Base-by-base conservation (phyloP, 2,329 filamentous ascomycete species). In the Amphichorda felina region DNA sequence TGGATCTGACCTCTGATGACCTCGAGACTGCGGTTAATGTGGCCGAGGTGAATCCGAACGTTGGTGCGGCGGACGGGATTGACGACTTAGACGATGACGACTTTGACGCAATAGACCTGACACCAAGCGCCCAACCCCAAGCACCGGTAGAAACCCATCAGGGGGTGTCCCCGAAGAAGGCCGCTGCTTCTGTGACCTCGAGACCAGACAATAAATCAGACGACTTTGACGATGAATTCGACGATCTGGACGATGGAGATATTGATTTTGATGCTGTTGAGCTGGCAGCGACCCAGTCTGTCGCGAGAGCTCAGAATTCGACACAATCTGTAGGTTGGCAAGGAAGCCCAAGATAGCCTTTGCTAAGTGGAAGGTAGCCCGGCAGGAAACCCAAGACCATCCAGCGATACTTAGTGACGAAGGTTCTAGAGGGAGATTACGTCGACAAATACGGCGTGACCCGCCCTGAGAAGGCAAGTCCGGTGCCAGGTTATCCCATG, bases 391-490 rank as follows among this genome's bases (percentile, higher is more conserved):
- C 70, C 46, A 79, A 76, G 62, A 75, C 79, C 33, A 93, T 94
- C 50, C 86, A 94, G 59, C 80, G 89, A 45, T 94, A 94, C 60
- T 66, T 88, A 43, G 72, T 95, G 47, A 81, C 79, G 44, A 76
- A 80, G 50, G 74, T 88, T 45, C 62, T 82, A 40, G 73, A 83
- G 41, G 73, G 72, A 46, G 68, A 77, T 31, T 94, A 84, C 55
- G 61, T 64, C 39, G 75, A 79, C 54, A 64, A 71, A 16, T 70
- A 67, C 44, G 77, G 80, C 30, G 66, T 71, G 43, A 56, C 62
- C 34, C 67, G 65, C 34, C 65, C 66, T 30, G 82, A 94, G 56
- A 88, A 91, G 73, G 86, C 88, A 60, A 53, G 60, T 34, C 21
- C 33, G 25, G 4, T 13, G n/a, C 16, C 11, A 5, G 5, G 21